Base-by-base conservation (phyloP, 345 rosid species). In the Camelina hispida region DNA sequence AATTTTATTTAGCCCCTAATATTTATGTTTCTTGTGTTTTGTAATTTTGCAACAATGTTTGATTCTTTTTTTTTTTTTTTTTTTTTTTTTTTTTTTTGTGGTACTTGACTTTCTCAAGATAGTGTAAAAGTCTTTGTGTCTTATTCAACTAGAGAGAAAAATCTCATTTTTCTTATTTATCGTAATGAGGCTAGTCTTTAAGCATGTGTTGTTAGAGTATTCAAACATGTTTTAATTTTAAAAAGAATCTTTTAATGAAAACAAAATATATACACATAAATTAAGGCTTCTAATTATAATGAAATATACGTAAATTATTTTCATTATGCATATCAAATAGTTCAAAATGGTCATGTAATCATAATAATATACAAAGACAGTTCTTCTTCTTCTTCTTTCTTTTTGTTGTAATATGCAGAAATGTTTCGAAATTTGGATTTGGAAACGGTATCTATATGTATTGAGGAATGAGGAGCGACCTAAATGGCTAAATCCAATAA, bases 51-150 rank as follows among this genome's bases (percentile, higher is more conserved):
- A 37, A 15, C 28, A 53, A 54, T 53, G 32, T 43, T 38, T 55
- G 25, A 30, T 64, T 64, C 3, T 44, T 52, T 46, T 44, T 32
- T 52, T 46, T 52, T 68, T 48, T 44, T 52, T 46, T 44, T 32
- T 52, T 46, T 52, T 68, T 48, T n/a, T n/a, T 44, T 52, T 46
- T 44, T 32, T 52, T 46, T 52, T 68, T 48, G 18, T 15, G 37
- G 18, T 57, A 20, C 38, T 59, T 68, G 55, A 60, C 30, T 18
- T 35, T 58, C 17, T 48, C 10, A 58, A 14, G 52, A 22, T 18
- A 17, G 58, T 6, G 52, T 25, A 61, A 46, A 58, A 71, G 68
- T 71, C 62, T 62, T 52, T 38, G 60, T n/a, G 52, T 15, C 43
- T 8, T 57, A 30, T 44, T 57, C 72, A 37, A 68, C 35, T 20